Evolutionary conservation across 768 basidiomycete genomes (phyloP).

Genomic region (Ramaria rubella): DNA sequence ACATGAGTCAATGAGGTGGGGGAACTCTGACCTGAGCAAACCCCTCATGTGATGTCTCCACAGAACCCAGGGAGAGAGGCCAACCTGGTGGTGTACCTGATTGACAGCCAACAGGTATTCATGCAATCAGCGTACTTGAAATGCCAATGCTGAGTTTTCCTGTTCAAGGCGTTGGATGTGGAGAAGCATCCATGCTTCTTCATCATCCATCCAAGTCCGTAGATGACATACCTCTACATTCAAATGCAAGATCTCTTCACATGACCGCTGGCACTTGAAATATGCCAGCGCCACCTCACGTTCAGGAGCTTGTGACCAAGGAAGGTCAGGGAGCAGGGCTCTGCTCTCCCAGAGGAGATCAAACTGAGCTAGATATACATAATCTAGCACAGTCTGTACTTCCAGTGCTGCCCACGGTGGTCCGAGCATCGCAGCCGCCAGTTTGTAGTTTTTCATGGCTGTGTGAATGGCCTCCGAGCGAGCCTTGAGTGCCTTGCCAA

Average conservation of each 20-base stretch:
- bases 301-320: slow-evolving; percentile 21
- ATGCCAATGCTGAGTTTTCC: neutral
- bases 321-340: slow-evolving; percentile 18
- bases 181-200: slow-evolving; percentile 12
- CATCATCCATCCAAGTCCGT: slow-evolving; percentile 21
- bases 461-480: slow-evolving; percentile 20
- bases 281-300: slow-evolving; percentile 20
- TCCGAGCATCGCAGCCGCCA: slow-evolving; percentile 19
- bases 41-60: neutral
- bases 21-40: neutral
- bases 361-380: slow-evolving; percentile 26
- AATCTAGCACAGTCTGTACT: slow-evolving; percentile 21
- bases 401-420: slow-evolving; percentile 20
- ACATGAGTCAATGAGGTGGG: neutral
- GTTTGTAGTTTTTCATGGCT: slow-evolving; percentile 27
- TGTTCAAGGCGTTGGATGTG: neutral
- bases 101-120: neutral
- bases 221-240: slow-evolving; percentile 22
- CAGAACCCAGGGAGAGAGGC: neutral
- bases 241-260: slow-evolving; percentile 20
- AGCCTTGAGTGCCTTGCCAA: slow-evolving; percentile 25
- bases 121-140: neutral
- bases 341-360: slow-evolving; percentile 22
- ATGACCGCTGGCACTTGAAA: slow-evolving; percentile 17
- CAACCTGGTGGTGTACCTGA: neutral